phyloP scores from a whole-genome alignment of 345 rosid genomes.

The Punica granatum region DNA sequence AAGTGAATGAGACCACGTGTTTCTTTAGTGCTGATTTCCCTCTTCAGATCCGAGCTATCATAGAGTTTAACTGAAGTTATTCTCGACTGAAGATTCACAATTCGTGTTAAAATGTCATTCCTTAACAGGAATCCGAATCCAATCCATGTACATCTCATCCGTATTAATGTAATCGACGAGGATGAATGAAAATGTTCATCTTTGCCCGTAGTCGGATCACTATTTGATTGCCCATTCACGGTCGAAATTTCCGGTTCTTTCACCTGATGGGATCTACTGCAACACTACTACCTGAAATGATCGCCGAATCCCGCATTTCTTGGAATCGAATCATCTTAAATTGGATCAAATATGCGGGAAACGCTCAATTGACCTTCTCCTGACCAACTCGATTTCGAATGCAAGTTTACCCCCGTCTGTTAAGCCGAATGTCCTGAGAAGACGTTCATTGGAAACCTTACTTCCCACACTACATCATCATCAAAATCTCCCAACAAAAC shows the following conservation, averaged over 20 bases:
- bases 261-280: neutral
- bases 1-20: neutral
- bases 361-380: neutral
- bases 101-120: neutral
- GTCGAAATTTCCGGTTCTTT: neutral
- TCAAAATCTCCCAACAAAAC: no score
- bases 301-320: neutral
- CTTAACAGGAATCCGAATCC: neutral
- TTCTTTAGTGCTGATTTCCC: neutral
- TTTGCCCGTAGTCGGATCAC: neutral
- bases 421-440: neutral
- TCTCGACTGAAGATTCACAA: neutral
- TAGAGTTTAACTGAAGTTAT: neutral
- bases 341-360: neutral
- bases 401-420: neutral
- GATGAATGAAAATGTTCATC: neutral
- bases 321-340: neutral
- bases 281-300: neutral
- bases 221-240: neutral
- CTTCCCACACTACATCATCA: neutral
- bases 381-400: conserved; percentile 1
- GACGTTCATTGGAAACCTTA: conserved; percentile 9
- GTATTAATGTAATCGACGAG: neutral
- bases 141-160: neutral
- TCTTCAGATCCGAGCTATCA: neutral